Base-by-base conservation (phyloP, 2,329 filamentous ascomycete species). In the Ophioceras dolichostomum region DNA sequence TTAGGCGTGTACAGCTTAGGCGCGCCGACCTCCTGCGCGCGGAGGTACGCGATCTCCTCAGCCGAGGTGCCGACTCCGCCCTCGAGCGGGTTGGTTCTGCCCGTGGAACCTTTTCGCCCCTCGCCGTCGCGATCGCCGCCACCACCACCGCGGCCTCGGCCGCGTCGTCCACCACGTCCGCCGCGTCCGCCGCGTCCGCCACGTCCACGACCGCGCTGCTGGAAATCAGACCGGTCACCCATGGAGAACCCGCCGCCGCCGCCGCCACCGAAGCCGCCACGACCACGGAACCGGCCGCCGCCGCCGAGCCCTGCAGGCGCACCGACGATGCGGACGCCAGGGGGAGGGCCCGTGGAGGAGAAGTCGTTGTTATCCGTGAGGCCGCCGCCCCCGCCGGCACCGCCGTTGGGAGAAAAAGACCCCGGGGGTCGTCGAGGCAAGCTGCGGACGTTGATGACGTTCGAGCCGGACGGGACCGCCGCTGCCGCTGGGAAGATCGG, bases 1-100 rank as follows among this genome's bases (percentile, higher is more conserved):
- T 46, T 38, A 12, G 62, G 62, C 36, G 51, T 47, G 46, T 52
- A 65, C 13, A 43, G 14, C 24, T 42, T 40, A 34, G 47, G 42
- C 17, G 35, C 34, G 34, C 60, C 62, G 37, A 47, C 39, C 17
- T 59, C 57, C 19, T 45, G 32, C 12, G 34, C 39, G 29, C 53
- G 45, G 4, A 53, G 8, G 32, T 51, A 51, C 19, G 34, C 45
- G 42, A 49, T 33, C 39, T 55, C 48, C 20, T 46, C 41, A 12
- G 35, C 37, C 31, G 35, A 43, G 12, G 38, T 40, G 12, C 40
- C 42, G 10, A 21, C 33, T 19, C 17, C 39, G 37, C 32, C 27
- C n/a, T n/a, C n/a, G n/a, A 18, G 28, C 33, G 4, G n/a, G 30
- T 5, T 9, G 16, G 16, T 22, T 27, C 6, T 14, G 39, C 22